Evolutionary conservation across 768 basidiomycete genomes (phyloP).

Genomic region (Leccinum subgranulosum): DNA sequence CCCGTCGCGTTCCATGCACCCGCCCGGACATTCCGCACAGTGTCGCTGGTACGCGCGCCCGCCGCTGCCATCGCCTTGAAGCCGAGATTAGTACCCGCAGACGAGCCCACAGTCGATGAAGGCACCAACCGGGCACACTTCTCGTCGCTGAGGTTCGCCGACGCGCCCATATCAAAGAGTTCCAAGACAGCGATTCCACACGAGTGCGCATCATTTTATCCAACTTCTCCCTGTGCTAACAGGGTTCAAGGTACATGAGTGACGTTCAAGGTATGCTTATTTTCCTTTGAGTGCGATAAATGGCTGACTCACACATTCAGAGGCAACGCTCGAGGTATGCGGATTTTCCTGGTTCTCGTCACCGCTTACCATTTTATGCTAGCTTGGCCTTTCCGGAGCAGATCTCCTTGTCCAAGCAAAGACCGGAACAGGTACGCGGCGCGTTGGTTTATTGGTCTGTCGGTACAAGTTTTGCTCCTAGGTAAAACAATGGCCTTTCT

Average conservation of each 20-base stretch:
- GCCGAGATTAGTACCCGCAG: slow-evolving; percentile 3
- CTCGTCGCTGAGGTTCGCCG: slow-evolving; percentile 25
- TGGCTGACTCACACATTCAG: slow-evolving; percentile 20
- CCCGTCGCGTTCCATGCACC: slow-evolving; percentile 9
- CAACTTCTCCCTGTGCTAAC: slow-evolving; percentile 18
- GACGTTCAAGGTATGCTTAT: slow-evolving; percentile 43
- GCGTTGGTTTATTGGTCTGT: neutral
- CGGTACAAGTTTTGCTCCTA: neutral
- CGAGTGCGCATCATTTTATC: slow-evolving; percentile 33
- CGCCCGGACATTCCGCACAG: slow-evolving; percentile 12
- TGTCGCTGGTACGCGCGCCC: slow-evolving; percentile 9
- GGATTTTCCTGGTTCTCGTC: neutral
- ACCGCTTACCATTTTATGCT: slow-evolving; percentile 2
- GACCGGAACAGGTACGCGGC: slow-evolving; percentile 56
- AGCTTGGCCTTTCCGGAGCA: slow-evolving; percentile 40
- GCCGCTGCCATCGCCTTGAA: slow-evolving; percentile 10
- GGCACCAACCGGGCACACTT: slow-evolving; percentile 26
- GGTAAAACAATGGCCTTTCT: slow-evolving; percentile 77
- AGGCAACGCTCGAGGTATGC: slow-evolving; percentile 40
- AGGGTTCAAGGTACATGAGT: slow-evolving; percentile 37
- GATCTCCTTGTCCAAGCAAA: slow-evolving; percentile 53
- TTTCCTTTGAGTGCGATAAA: neutral
- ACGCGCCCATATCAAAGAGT: slow-evolving; percentile 36
- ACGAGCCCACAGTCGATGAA: slow-evolving; percentile 14
- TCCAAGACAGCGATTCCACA: slow-evolving; percentile 43